These are phyloP conservation scores for Cyclospora cayetanensis DNA, from an alignment of 169 alveolate species.

Conservation along the genomic window DNA sequence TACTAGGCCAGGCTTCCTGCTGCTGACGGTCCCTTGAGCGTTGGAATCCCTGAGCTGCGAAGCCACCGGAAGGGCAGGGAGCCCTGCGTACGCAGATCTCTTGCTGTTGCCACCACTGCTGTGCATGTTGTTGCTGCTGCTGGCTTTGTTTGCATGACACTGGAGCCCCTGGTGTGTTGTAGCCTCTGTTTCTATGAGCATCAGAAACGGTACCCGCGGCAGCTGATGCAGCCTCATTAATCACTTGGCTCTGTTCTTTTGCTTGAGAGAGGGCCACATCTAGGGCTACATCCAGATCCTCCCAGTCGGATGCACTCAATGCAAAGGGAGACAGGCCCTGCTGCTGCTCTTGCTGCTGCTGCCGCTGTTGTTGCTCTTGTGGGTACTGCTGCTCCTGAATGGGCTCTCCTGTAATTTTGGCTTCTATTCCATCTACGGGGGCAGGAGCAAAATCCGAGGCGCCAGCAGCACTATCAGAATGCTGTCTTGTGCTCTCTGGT, in stretches of 20 bases:
- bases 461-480: neutral
- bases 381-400: neutral
- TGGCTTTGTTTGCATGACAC: neutral
- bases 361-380: neutral
- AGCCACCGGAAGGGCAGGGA: neutral
- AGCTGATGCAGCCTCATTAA: neutral
- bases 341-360: slow-evolving; percentile 26
- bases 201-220: neutral
- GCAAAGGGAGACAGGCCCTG: neutral
- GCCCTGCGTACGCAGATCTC: neutral
- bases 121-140: slow-evolving; percentile 15
- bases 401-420: neutral
- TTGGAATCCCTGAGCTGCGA: neutral
- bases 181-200: no score
- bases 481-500: neutral
- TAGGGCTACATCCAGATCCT: neutral
- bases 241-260: neutral
- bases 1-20: neutral
- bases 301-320: neutral
- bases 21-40: neutral
- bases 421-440: neutral
- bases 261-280: neutral
- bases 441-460: neutral
- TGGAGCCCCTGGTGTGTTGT: neutral
- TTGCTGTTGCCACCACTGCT: slow-evolving; percentile 21